Evolutionary conservation across 805 yeast species (phyloP).

Genomic region (Candida sakaeoensis): DNA sequence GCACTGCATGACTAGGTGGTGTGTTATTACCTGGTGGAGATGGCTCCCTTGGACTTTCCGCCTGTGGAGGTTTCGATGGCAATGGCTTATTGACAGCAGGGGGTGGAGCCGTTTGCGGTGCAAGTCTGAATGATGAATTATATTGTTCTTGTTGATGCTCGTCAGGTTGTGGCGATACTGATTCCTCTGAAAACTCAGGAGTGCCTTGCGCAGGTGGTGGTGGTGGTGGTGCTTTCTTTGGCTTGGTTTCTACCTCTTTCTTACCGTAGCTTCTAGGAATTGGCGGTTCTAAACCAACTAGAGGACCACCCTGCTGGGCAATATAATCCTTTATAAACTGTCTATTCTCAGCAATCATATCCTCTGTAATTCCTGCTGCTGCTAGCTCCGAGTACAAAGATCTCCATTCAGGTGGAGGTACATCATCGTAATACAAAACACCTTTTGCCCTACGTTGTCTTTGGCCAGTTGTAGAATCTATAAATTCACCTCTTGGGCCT

Average conservation of each 20-base stretch:
- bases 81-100: conserved; percentile 24
- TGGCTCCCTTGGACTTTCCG: too few relatives aligned
- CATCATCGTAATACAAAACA: conserved; percentile 66
- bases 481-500: conserved; percentile 67
- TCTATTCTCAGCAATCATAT: conserved; percentile 83
- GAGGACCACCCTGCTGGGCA: conserved; percentile 67
- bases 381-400: conserved; percentile 69
- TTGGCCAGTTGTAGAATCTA: conserved; percentile 48
- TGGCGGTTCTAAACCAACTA: conserved; percentile 84
- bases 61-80: conserved; percentile 4
- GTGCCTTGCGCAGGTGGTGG: conserved; percentile 26
- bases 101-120: conserved; percentile 29
- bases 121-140: conserved; percentile 30
- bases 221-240: conserved; percentile 38
- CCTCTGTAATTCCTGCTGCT: conserved; percentile 76
- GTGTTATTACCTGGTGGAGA: neutral
- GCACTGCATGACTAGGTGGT: too few relatives aligned
- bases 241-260: conserved; percentile 17
- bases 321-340: conserved; percentile 80
- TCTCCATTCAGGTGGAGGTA: conserved; percentile 85
- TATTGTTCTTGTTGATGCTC: conserved; percentile 6
- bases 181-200: conserved; percentile 12
- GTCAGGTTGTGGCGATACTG: conserved; percentile 7
- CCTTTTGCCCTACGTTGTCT: conserved; percentile 55
- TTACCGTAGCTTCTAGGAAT: conserved; percentile 53